Conservation (phyloP, 2,329 filamentous ascomycete species). For the Plectosphaerella plurivora region DNA sequence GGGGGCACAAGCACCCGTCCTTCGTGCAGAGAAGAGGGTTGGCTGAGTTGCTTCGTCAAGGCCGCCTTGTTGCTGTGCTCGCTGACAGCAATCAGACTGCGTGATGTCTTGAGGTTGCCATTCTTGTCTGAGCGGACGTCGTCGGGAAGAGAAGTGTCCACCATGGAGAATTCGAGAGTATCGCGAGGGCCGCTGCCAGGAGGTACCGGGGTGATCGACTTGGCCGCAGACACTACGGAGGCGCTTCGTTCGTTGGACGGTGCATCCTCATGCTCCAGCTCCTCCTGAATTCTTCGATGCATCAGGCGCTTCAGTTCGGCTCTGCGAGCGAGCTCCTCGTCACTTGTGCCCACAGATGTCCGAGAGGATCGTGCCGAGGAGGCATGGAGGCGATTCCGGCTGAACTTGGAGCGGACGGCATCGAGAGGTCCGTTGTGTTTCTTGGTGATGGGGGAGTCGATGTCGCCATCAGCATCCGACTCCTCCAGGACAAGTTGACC, state of each 20-base stretch:
- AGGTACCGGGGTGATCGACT: constrained; percentile 4
- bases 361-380: constrained; percentile 33
- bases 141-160: not conserved
- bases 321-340: constrained; percentile 49
- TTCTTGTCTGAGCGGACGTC: not conserved
- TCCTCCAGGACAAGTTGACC: constrained; percentile 1
- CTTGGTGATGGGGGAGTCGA: not conserved
- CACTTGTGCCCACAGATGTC: constrained; percentile 38
- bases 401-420: constrained; percentile 38
- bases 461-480: not conserved
- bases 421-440: constrained; percentile 34
- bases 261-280: constrained; percentile 43
- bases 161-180: constrained; percentile 40
- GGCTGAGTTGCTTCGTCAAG: too few species aligned
- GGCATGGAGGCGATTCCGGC: constrained; percentile 41
- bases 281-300: constrained; percentile 53
- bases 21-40: too few species aligned
- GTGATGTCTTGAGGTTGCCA: too few species aligned
- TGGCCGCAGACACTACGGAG: not conserved
- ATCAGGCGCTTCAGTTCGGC: constrained; percentile 52
- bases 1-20: too few species aligned
- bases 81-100: too few species aligned
- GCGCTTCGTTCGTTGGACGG: constrained; percentile 23
- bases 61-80: too few species aligned
- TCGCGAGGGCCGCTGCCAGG: constrained; percentile 40